A percentile compares a stretch with the other conserved stretches of the same genome.
phyloP scores from a whole-genome alignment of 2,329 filamentous ascomycete species.

The Penicillium freii region DNA sequence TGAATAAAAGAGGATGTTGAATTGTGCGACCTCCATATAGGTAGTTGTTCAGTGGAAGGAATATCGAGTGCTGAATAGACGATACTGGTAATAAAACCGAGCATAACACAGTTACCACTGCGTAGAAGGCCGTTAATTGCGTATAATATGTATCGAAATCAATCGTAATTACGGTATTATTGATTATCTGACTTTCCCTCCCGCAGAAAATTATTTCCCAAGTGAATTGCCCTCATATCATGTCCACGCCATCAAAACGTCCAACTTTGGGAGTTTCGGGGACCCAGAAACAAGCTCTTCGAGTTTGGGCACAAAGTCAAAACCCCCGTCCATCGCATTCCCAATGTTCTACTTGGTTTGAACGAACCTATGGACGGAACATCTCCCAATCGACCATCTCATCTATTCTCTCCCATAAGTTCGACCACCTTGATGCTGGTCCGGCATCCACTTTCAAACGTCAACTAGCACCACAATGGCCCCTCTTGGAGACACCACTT shows the following conservation, averaged over 20 bases:
- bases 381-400: constrained; percentile 7
- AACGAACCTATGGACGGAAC: neutral
- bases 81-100: neutral
- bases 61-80: neutral
- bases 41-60: neutral
- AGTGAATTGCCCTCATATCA: neutral
- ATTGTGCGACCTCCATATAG: neutral
- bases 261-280: neutral
- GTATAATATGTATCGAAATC: neutral
- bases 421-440: neutral
- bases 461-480: constrained; percentile 5
- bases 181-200: neutral
- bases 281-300: constrained; percentile 7
- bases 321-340: constrained; percentile 2
- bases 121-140: neutral
- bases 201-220: neutral
- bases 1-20: neutral
- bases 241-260: neutral
- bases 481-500: constrained; percentile 1
- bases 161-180: neutral
- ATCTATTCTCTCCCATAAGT: constrained; percentile 1
- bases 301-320: constrained; percentile 2
- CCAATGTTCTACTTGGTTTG: constrained; percentile 4
- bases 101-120: neutral
- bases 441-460: constrained; percentile 1